phyloP scores from a whole-genome alignment of 1,284 basidiomycete genomes.

The Leccinum brunneo-olivaceum region DNA sequence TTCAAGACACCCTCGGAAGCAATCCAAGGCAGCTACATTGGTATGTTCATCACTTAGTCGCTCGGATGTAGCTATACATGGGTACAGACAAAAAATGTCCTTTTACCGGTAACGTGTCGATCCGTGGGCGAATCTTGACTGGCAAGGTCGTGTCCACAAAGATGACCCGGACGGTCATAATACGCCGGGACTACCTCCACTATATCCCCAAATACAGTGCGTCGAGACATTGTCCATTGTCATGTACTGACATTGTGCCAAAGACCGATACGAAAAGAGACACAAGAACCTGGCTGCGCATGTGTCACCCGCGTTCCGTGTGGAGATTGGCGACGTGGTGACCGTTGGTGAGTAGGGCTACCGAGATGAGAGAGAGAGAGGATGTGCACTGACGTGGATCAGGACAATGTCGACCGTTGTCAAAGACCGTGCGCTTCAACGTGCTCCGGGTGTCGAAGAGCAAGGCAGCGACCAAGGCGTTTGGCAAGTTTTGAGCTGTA shows the following conservation, averaged over 20 bases:
- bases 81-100: conserved; percentile 97
- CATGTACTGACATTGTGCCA: conserved; percentile 11
- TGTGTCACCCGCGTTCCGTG: conserved; percentile 98
- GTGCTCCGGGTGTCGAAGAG: conserved; percentile 87
- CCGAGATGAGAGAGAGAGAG: too few species aligned
- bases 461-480: conserved; percentile 84
- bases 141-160: conserved; percentile 98
- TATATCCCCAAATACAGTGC: conserved; percentile 98
- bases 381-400: conserved; percentile 1
- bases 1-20: conserved; percentile 97
- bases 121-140: conserved; percentile 97
- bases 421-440: conserved; percentile 99
- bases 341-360: conserved; percentile 80
- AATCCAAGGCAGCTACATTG: conserved; percentile 95
- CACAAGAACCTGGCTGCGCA: conserved; percentile 99
- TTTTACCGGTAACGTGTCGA: conserved; percentile 92
- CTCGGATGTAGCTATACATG: conserved; percentile 1
- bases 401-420: conserved; percentile 98
- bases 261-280: conserved; percentile 92
- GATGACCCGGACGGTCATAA: conserved; percentile 98
- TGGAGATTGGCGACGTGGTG: conserved; percentile 86
- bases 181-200: conserved; percentile 98
- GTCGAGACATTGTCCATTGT: conserved; percentile 17
- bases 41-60: conserved; percentile 41
- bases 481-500: conserved; percentile 82